Base-by-base conservation (phyloP, 2,329 filamentous ascomycete species). In the Fusarium domesticum region DNA sequence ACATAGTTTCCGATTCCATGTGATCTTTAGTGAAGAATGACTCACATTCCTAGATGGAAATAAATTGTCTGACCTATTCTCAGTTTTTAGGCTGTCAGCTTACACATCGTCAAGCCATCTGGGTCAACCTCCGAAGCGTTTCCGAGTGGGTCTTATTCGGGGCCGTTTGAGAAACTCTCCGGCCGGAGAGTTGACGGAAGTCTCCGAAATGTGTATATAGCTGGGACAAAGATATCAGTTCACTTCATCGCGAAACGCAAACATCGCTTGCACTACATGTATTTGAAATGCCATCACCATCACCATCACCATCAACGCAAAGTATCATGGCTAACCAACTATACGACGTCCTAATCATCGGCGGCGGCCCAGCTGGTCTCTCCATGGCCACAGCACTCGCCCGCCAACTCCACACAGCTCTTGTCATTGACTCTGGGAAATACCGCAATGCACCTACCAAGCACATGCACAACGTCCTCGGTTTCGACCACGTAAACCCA, bases 281-380 rank as follows among this genome's bases (percentile, higher is more conserved):
- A n/a, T n/a, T n/a, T n/a, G n/a, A n/a, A n/a, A n/a, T n/a, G n/a
- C n/a, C n/a, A n/a, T n/a, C n/a, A n/a, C n/a, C n/a, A 18, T 8
- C 17, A 15, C 15, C 6, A 42, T 16, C 31, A 35, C 5, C 12
- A 20, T 16, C 7, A 18, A 8, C 14, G 10, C 7, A 10, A 4
- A 28, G 7, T 17, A 45, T 8, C 14, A 56, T 51, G 53, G 8
- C 46, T 8, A 23, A 49, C 0, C 60, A 59, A 12, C 50, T 68
- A 46, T 75, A 72, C 58, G 76, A 79, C 57, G 73, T 70, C 17
- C 70, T 80, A 41, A 67, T 80, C 46, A 67, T 80, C 30, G 77
- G 77, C 33, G 75, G 72, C 36, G 77, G 77, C 2, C 75, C 76
- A 4, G 70, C 73, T 1, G 76, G 77, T 12, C 67, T 80, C 3